Conservation (phyloP, 805 yeast genomes). For the Teunomyces lycoperdinae region DNA sequence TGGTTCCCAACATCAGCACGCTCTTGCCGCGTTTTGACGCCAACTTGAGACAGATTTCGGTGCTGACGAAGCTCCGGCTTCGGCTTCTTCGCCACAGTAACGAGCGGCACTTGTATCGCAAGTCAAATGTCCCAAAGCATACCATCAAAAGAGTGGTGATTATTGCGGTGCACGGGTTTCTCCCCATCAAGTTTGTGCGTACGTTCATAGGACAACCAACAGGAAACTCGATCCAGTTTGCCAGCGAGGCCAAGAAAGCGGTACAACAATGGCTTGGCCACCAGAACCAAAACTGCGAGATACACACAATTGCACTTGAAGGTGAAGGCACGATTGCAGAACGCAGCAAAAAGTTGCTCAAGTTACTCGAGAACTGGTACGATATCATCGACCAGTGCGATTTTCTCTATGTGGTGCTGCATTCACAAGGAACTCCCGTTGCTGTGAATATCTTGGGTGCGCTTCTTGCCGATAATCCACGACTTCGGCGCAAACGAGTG, state of each 20-base stretch:
- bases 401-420: constrained; percentile 31
- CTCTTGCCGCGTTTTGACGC: constrained; percentile 15
- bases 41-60: constrained; percentile 19
- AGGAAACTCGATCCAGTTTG: constrained; percentile 31
- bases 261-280: constrained; percentile 25
- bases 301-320: constrained; percentile 39
- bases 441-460: constrained; percentile 27
- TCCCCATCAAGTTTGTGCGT: constrained; percentile 39
- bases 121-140: constrained; percentile 7
- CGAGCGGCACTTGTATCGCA: constrained; percentile 28
- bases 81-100: constrained; percentile 10
- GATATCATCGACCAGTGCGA: constrained; percentile 26
- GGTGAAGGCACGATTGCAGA: constrained; percentile 36
- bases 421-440: constrained; percentile 33
- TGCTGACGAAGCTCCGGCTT: constrained; percentile 16
- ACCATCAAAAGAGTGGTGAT: constrained; percentile 24
- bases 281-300: constrained; percentile 17
- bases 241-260: constrained; percentile 27
- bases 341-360: constrained; percentile 22
- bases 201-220: constrained; percentile 36
- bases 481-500: constrained; percentile 10
- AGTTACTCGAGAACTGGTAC: constrained; percentile 34
- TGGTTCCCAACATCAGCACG: background rate
- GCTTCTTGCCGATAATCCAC: constrained; percentile 10
- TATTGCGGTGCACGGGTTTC: constrained; percentile 37